Conservation (phyloP, 2,329 filamentous ascomycete genomes). For the Ilyonectria robusta region DNA sequence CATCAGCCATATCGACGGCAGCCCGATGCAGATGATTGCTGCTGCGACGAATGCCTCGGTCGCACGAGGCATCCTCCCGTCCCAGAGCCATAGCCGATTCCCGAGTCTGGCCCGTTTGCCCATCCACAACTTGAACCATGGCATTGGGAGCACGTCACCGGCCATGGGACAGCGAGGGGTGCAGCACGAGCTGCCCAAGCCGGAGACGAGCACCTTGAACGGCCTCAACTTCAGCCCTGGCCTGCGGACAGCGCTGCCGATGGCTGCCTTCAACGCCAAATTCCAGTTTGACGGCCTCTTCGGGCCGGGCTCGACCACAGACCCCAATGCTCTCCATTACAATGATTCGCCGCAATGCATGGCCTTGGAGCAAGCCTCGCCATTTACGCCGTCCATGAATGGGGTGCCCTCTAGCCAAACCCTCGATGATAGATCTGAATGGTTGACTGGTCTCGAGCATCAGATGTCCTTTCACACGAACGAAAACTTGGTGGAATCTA, state of each 20-base stretch:
- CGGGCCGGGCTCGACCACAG: conserved; percentile 76
- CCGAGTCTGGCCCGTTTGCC: too few species aligned
- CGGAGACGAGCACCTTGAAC: conserved; percentile 83
- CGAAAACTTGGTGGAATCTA: conserved; percentile 91
- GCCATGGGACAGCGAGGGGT: too few species aligned
- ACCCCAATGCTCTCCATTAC: conserved; percentile 85
- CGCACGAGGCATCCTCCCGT: too few species aligned
- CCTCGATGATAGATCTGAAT: conserved; percentile 84
- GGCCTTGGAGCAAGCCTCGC: conserved; percentile 73
- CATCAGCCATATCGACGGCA: too few species aligned
- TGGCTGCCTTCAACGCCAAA: conserved; percentile 73
- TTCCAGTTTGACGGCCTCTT: conserved; percentile 68
- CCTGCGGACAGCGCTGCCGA: conserved; percentile 82
- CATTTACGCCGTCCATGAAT: conserved; percentile 70
- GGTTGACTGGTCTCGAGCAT: conserved; percentile 85
- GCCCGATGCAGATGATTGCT: too few species aligned
- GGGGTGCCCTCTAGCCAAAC: conserved; percentile 72
- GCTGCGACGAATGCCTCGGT: too few species aligned
- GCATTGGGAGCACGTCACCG: too few species aligned
- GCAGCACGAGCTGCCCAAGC: conserved; percentile 66
- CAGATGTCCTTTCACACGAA: conserved; percentile 79
- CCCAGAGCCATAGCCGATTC: too few species aligned
- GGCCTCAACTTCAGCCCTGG: conserved; percentile 76
- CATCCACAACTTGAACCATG: too few species aligned
- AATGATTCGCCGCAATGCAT: conserved; percentile 81